Evolutionary conservation across 371 early-diverging fungal genomes (phyloP), one percentile per base, ranked within the genome.

Genomic region (Sporodiniella umbellata): DNA sequence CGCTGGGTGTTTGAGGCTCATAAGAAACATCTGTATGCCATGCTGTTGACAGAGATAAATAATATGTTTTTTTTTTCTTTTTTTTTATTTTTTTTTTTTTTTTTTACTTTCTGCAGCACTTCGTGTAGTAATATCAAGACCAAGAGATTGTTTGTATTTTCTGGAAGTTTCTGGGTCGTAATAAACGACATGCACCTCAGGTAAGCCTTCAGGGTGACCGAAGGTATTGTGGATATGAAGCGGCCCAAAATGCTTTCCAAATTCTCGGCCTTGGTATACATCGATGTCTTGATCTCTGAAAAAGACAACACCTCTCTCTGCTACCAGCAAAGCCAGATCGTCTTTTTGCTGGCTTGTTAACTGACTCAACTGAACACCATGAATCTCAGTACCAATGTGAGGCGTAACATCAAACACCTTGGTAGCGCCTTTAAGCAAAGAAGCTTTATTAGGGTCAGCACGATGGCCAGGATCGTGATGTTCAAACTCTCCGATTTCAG

Each of bases 331-430:
- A 25, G 84, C 83, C 30, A 83, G 66, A 35, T 83, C 84, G 21
- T 78, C 73, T 48, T 75, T 59, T 42, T 83, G 84, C 30, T 75
- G 69, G 12, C 80, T 83, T 15, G 63, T 75, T 58, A 84, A 65
- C 49, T 78, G 43, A 7, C 64, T 51, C 25, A 81, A 60, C 42
- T 77, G 80, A 37, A 85, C 56, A n/a, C 84, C 80, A 33, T 78
- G 80, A 26, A 87, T 53, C 49, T 85, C 86, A n/a, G 88, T 85
- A 42, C 88, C 88, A 51, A 87, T 77, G 42, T 75, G 60, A 33
- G 82, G 85, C 0, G 83, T 70, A 22, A 84, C 57, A 28, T 85
- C 84, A 58, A 75, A 66, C 42, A 80, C 60, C 62, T 81, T 81
- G 52, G 75, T 74, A 39, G 81, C 85, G 38, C 63, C 68, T 25